Base-by-base conservation (phyloP, 2,329 filamentous ascomycete species). In the Nothopassalora personata region DNA sequence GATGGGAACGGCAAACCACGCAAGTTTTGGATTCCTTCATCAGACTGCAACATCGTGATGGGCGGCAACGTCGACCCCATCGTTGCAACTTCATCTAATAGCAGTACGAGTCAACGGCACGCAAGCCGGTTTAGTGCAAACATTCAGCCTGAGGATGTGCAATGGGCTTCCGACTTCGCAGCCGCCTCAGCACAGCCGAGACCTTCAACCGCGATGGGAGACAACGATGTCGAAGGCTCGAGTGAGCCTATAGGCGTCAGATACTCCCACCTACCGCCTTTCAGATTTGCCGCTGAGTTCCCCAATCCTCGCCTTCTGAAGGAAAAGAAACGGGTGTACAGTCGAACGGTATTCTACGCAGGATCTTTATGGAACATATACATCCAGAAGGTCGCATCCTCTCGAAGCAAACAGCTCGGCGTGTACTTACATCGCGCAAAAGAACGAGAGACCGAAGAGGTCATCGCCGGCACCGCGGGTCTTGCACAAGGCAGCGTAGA, bases 361-460 rank as follows among this genome's bases (percentile, higher is more conserved):
- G 82, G 82, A 2, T 80, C 77, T 18, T 71, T 83, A 15, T 85
- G 82, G 82, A 85, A 85, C 63, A 80, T 85, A n/a, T 85, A 84
- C 68, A 83, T 85, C 10, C 82, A 84, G 64, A 83, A 83, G 60
- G 79, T 83, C 1, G 77, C 79, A 8, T 81, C 79, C 0, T 75
- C 77, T 1, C 82, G 83, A 63, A 81, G 77, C 55, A 79, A 81
- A 10, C 82, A 85, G 64, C 74, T 85, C 1, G 82, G 82, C 13
- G 82, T 85, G 5, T 85, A 85, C 61, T 73, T 85, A 3, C 82
- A 85, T 65, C 79, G 82, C 47, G 81, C 81, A 5, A 83, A 83
- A 65, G 81, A 84, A 59, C 75, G 78, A 27, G 80, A 83, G 56
- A 74, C 74, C 0, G 77, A 79, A 49, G 77, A 81, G 54, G 63